phyloP scores from a whole-genome alignment of 2,329 filamentous ascomycete species.

The Lachnellula arida region DNA sequence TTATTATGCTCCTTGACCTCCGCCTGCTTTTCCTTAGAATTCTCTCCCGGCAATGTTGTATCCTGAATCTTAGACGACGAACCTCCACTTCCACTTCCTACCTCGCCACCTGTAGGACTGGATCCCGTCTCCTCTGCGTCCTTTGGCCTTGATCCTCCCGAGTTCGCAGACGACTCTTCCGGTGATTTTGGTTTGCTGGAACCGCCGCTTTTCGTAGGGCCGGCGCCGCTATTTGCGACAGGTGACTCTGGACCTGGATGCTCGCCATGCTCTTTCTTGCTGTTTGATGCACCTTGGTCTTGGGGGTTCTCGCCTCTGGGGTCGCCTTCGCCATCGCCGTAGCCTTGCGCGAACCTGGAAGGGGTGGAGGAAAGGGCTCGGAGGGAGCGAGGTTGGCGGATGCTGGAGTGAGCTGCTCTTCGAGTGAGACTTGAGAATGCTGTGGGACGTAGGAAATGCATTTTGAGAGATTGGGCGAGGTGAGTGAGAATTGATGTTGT shows the following conservation, averaged over 20 bases:
- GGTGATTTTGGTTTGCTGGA: slow-evolving; percentile 24
- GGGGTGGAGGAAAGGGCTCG: slow-evolving; percentile 19
- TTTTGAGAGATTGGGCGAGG: slow-evolving; percentile 2
- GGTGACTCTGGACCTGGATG: slow-evolving; percentile 41
- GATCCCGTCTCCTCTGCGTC: slow-evolving; percentile 37
- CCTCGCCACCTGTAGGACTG: slow-evolving; percentile 27
- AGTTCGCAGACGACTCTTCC: slow-evolving; percentile 34
- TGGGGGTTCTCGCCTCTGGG: slow-evolving; percentile 36
- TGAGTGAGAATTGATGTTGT: background rate
- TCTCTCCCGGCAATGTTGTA: slow-evolving; percentile 18
- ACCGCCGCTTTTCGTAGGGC: slow-evolving; percentile 33
- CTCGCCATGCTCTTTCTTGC: slow-evolving; percentile 34
- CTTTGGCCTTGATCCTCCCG: slow-evolving; percentile 37
- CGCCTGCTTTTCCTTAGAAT: slow-evolving; percentile 44
- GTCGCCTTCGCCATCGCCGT: slow-evolving; percentile 38
- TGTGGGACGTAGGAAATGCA: slow-evolving; percentile 19
- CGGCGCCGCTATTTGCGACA: slow-evolving; percentile 36
- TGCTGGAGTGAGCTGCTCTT: slow-evolving; percentile 3
- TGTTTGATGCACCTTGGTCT: slow-evolving; percentile 32
- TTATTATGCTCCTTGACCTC: slow-evolving; percentile 56
- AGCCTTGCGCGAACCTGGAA: slow-evolving; percentile 30
- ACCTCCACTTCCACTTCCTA: slow-evolving; percentile 22
- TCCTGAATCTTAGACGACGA: slow-evolving; percentile 16
- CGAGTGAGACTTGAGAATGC: slow-evolving; percentile 14
- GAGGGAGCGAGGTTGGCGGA: slow-evolving; percentile 9